Evolutionary conservation across 768 basidiomycete species (phyloP).

Genomic region (Rhizopogon salebrosus): DNA sequence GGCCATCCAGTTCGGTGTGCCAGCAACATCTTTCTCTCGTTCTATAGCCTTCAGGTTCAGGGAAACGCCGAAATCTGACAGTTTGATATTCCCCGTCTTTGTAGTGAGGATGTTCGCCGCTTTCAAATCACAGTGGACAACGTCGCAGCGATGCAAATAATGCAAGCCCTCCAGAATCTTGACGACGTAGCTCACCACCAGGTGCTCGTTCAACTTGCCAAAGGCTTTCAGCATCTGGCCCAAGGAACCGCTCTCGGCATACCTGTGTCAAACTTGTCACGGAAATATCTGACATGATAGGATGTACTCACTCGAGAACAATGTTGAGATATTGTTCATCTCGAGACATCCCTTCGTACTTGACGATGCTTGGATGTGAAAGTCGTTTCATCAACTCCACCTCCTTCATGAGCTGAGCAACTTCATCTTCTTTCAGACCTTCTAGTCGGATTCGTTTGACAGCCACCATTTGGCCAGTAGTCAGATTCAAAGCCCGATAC

Average conservation of each 20-base stretch:
- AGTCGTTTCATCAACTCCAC: slow-evolving; percentile 89
- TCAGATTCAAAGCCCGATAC: slow-evolving; percentile 89
- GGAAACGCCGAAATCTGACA: slow-evolving; percentile 97
- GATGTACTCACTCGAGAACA: slow-evolving; percentile 76
- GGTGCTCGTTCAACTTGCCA: slow-evolving; percentile 86
- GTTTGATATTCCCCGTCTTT: slow-evolving; percentile 95
- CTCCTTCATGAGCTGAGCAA: slow-evolving; percentile 88
- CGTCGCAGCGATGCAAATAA: slow-evolving; percentile 84
- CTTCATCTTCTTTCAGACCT: slow-evolving; percentile 87
- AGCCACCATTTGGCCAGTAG: slow-evolving; percentile 97
- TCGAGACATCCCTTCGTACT: slow-evolving; percentile 93
- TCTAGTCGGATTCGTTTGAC: slow-evolving; percentile 92
- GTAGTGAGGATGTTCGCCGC: slow-evolving; percentile 99
- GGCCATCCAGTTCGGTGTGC: slow-evolving; percentile 99
- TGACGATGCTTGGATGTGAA: slow-evolving; percentile 93
- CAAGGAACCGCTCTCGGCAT: slow-evolving; percentile 93
- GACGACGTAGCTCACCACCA: slow-evolving; percentile 90
- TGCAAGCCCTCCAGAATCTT: slow-evolving; percentile 95
- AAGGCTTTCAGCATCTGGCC: slow-evolving; percentile 91
- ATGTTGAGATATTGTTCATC: slow-evolving; percentile 88
- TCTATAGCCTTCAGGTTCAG: slow-evolving; percentile 91
- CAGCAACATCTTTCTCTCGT: slow-evolving; percentile 80
- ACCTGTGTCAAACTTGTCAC: slow-evolving; percentile 43
- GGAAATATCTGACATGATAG: slow-evolving; percentile 6
- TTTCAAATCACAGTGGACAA: slow-evolving; percentile 97